Conservation (phyloP, 805 yeast species). For the Metschnikowia drakensbergensis region DNA sequence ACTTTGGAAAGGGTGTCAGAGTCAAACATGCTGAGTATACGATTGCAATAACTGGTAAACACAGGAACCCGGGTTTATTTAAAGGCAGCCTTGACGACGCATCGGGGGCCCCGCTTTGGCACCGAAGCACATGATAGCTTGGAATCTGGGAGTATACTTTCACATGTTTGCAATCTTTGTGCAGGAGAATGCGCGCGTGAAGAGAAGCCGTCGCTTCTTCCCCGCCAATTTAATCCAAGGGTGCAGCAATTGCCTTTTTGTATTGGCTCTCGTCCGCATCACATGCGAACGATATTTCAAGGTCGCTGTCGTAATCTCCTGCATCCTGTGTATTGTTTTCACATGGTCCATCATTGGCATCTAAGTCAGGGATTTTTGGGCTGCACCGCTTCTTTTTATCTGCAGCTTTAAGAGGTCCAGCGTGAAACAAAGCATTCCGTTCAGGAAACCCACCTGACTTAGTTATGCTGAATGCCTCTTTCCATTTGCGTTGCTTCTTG, state of each 20-base stretch:
- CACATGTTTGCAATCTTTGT: not conserved
- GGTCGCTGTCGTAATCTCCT: slow-evolving; percentile 23
- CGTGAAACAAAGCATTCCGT: not conserved
- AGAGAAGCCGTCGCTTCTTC: not conserved
- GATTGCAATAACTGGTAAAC: not conserved
- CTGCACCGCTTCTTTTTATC: not conserved
- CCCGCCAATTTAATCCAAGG: slow-evolving; percentile 1
- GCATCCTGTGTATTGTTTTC: not conserved
- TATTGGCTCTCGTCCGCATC: slow-evolving; percentile 21
- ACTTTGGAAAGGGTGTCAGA: not conserved
- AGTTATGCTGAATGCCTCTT: slow-evolving; percentile 16
- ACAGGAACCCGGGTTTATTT: not conserved
- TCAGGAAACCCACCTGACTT: slow-evolving; percentile 1
- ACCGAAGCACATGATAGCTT: slow-evolving; percentile 2
- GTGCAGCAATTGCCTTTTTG: slow-evolving; percentile 9
- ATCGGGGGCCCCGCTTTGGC: not conserved
- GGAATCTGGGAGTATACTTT: not conserved
- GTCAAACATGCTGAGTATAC: not conserved
- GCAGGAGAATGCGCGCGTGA: slow-evolving; percentile 2
- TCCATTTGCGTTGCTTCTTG: slow-evolving; percentile 24
- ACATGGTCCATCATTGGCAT: slow-evolving; percentile 2
- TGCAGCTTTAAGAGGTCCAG: not conserved
- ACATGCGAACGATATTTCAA: slow-evolving; percentile 30
- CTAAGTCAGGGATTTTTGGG: slow-evolving; percentile 6
- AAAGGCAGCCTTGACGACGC: not conserved